Percentiles rank a stretch among this genome's conserved stretches.
Conservation (phyloP, 805 yeast species). For the Nakazawaea ernobii region DNA sequence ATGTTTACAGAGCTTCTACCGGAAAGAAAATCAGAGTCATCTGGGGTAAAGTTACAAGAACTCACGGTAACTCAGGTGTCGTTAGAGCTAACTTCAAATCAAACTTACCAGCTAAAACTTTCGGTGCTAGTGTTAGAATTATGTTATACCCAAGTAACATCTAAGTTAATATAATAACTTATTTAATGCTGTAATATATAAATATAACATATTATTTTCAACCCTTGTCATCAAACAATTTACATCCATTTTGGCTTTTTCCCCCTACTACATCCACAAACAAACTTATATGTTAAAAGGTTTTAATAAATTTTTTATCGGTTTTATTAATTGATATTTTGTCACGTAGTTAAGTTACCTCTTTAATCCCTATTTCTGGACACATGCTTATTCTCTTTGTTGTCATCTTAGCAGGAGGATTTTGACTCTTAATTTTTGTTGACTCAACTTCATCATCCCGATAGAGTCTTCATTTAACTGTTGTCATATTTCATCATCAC, state of each 20-base stretch:
- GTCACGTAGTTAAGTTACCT: too few relatives aligned
- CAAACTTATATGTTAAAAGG: slow-evolving; percentile 2
- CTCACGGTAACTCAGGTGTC: slow-evolving; percentile 98
- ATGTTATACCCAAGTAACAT: slow-evolving; percentile 99
- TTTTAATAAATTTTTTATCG: slow-evolving; percentile 5
- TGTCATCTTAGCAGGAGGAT: too few relatives aligned
- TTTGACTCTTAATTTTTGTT: too few relatives aligned
- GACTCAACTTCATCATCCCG: too few relatives aligned
- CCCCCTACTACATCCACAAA: neutral
- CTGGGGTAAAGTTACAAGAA: slow-evolving; percentile 99
- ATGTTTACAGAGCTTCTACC: slow-evolving; percentile 98
- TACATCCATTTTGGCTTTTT: neutral
- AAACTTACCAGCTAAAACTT: slow-evolving; percentile 99
- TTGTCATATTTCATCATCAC: too few relatives aligned
- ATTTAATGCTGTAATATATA: neutral
- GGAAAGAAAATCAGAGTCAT: slow-evolving; percentile 98
- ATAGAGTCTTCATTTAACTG: too few relatives aligned
- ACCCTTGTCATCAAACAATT: neutral
- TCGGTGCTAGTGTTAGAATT: slow-evolving; percentile 99
- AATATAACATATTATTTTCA: slow-evolving; percentile 7
- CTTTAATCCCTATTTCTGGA: too few relatives aligned
- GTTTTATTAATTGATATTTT: neutral
- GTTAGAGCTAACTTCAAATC: slow-evolving; percentile 99
- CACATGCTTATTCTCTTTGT: neutral
- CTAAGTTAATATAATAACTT: slow-evolving; percentile 41